phyloP scores from a whole-genome alignment of 2,329 filamentous ascomycete genomes.

The Fusarium sterilihyphosum region DNA sequence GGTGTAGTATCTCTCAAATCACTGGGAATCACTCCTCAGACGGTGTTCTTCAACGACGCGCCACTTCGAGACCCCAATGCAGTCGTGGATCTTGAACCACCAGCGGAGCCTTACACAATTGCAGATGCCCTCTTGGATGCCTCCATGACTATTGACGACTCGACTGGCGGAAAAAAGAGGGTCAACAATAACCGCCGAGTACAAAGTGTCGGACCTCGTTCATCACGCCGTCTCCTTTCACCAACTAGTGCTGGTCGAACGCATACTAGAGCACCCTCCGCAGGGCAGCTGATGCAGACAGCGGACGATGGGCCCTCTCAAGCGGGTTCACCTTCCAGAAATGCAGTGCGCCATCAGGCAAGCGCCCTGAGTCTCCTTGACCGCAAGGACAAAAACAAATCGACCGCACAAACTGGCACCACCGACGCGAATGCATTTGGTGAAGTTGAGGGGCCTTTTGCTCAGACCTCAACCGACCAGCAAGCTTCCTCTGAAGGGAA shows the following conservation, averaged over 20 bases:
- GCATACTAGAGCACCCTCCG: constrained; percentile 52
- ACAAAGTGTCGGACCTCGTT: constrained; percentile 48
- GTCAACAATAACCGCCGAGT: constrained; percentile 62
- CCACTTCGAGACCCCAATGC: constrained; percentile 58
- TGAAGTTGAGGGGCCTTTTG: constrained; percentile 67
- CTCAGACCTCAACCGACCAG: constrained; percentile 45
- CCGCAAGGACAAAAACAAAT: constrained; percentile 67
- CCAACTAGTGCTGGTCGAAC: constrained; percentile 47
- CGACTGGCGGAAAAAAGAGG: constrained; percentile 63
- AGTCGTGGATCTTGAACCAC: constrained; percentile 45
- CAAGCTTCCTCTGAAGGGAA: constrained; percentile 36
- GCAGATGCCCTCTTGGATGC: constrained; percentile 92
- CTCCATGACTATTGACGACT: constrained; percentile 84
- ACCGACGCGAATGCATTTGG: constrained; percentile 70
- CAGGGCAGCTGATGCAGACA: constrained; percentile 37
- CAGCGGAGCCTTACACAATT: constrained; percentile 74
- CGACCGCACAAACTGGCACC: constrained; percentile 66
- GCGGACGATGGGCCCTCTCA: constrained; percentile 51
- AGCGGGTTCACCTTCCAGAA: constrained; percentile 56
- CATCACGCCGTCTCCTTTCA: constrained; percentile 46
- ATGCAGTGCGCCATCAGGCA: constrained; percentile 63
- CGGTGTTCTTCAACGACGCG: constrained; percentile 89
- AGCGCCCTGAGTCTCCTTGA: constrained; percentile 70
- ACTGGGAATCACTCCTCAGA: constrained; percentile 83
- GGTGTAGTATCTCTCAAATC: constrained; percentile 76